These are phyloP conservation scores for Nothopassalora personata DNA, from an alignment of 2,329 filamentous ascomycete species.

Conservation along the genomic window DNA sequence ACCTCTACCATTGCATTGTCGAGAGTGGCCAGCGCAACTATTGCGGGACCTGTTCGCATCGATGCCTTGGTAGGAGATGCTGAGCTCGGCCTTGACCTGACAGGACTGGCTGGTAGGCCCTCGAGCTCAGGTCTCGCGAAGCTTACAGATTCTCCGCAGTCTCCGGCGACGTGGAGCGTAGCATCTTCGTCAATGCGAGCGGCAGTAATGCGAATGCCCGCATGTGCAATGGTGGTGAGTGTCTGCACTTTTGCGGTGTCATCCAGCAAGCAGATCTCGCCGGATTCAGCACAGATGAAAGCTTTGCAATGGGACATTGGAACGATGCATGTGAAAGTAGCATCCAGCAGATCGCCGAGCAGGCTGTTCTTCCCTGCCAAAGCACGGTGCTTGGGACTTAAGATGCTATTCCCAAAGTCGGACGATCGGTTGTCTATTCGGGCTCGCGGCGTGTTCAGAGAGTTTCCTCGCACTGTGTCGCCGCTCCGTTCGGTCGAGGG, in stretches of 20 bases:
- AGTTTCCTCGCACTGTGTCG: constrained; percentile 11
- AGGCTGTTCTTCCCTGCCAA: constrained; percentile 83
- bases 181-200: constrained; percentile 56
- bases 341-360: constrained; percentile 73
- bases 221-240: constrained; percentile 59
- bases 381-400: constrained; percentile 55
- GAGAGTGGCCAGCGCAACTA: constrained; percentile 36
- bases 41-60: constrained; percentile 16
- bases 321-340: constrained; percentile 74
- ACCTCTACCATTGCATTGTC: constrained; percentile 30
- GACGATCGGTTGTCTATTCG: constrained; percentile 30
- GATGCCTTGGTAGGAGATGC: constrained; percentile 14
- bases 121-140: constrained; percentile 37
- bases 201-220: constrained; percentile 64
- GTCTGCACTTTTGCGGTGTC: constrained; percentile 68
- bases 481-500: constrained; percentile 16
- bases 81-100: constrained; percentile 17
- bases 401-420: constrained; percentile 32
- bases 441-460: constrained; percentile 24
- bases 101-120: constrained; percentile 22
- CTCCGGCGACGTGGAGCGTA: constrained; percentile 64
- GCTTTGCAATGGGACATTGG: constrained; percentile 67
- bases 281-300: constrained; percentile 79
- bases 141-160: constrained; percentile 52
- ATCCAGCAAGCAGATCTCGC: constrained; percentile 83